These are phyloP conservation scores for Anthracocystis walkeri DNA, from an alignment of 1,284 basidiomycete genomes.

Conservation along the genomic window DNA sequence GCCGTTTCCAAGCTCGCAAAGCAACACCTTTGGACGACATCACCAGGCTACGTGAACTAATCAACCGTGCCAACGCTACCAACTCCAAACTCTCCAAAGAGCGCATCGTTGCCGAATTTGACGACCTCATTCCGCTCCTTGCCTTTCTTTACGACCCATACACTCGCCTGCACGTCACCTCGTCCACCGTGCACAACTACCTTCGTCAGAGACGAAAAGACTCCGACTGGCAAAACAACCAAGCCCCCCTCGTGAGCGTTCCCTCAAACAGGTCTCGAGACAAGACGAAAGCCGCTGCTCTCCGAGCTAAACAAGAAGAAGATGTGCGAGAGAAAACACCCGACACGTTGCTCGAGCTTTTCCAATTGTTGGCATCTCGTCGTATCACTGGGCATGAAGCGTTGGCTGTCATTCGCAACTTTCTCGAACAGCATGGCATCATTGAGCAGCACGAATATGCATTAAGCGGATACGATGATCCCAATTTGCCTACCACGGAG, in stretches of 20 bases:
- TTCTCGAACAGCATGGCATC: slow-evolving; percentile 46
- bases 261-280: slow-evolving; percentile 24
- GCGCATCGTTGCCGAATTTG: slow-evolving; percentile 35
- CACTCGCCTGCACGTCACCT: slow-evolving; percentile 43
- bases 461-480: slow-evolving; percentile 21
- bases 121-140: slow-evolving; percentile 37
- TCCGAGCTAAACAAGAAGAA: slow-evolving; percentile 27
- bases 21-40: slow-evolving; percentile 43
- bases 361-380: slow-evolving; percentile 33
- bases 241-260: slow-evolving; percentile 34
- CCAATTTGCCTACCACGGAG: slow-evolving; percentile 26
- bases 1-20: slow-evolving; percentile 3
- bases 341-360: slow-evolving; percentile 30
- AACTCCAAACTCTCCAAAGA: slow-evolving; percentile 47
- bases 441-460: slow-evolving; percentile 46
- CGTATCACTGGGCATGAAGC: slow-evolving; percentile 44
- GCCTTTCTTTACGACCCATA: slow-evolving; percentile 47
- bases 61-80: slow-evolving; percentile 44
- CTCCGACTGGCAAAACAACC: slow-evolving; percentile 37
- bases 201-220: slow-evolving; percentile 32
- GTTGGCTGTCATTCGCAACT: slow-evolving; percentile 31
- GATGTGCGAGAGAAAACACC: slow-evolving; percentile 24
- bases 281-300: slow-evolving; percentile 25
- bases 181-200: slow-evolving; percentile 32
- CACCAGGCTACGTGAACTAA: slow-evolving; percentile 43